Evolutionary conservation across 2,329 filamentous ascomycete genomes (phyloP).

Genomic region (Volutella citrinella): DNA sequence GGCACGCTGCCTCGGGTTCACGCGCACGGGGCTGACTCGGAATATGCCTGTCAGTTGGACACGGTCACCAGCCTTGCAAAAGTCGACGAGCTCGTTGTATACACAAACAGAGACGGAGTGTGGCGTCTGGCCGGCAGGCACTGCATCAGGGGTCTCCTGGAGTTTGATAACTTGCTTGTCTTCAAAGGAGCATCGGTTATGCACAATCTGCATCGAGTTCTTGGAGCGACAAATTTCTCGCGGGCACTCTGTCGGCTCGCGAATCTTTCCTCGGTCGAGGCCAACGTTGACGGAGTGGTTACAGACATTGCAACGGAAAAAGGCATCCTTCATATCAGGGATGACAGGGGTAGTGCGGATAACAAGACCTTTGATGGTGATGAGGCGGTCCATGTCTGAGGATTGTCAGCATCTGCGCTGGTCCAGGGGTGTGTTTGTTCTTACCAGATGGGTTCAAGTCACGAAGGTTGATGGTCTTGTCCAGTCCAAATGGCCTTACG

Average conservation of each 20-base stretch:
- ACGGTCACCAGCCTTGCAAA: slow-evolving; percentile 96
- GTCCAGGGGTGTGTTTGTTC: too few relatives aligned
- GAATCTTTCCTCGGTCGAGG: slow-evolving; percentile 93
- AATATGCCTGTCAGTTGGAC: slow-evolving; percentile 97
- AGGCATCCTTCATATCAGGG: slow-evolving; percentile 98
- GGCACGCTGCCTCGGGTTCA: slow-evolving; percentile 88
- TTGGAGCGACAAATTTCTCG: slow-evolving; percentile 75
- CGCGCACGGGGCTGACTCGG: slow-evolving; percentile 86
- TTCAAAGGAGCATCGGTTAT: slow-evolving; percentile 91
- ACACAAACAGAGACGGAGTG: slow-evolving; percentile 95
- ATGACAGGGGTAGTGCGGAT: slow-evolving; percentile 96
- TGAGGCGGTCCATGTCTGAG: slow-evolving; percentile 88
- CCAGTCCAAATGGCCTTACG: slow-evolving; percentile 84
- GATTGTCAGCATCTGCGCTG: slow-evolving; percentile 12
- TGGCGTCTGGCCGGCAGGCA: slow-evolving; percentile 93
- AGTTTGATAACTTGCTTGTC: slow-evolving; percentile 99
- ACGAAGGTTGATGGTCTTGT: slow-evolving; percentile 83
- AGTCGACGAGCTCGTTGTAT: slow-evolving; percentile 95
- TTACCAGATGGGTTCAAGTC: slow-evolving; percentile 84
- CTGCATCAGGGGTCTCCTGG: slow-evolving; percentile 92
- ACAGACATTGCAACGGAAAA: slow-evolving; percentile 93
- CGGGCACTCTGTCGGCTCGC: slow-evolving; percentile 88
- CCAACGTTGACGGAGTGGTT: slow-evolving; percentile 87
- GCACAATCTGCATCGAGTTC: slow-evolving; percentile 97
- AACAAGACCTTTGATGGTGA: slow-evolving; percentile 92